Percentiles rank a stretch among this genome's conserved stretches.
These are phyloP conservation scores for Macrolepiota dolichaula DNA, from an alignment of 768 basidiomycete species.

Conservation along the genomic window DNA sequence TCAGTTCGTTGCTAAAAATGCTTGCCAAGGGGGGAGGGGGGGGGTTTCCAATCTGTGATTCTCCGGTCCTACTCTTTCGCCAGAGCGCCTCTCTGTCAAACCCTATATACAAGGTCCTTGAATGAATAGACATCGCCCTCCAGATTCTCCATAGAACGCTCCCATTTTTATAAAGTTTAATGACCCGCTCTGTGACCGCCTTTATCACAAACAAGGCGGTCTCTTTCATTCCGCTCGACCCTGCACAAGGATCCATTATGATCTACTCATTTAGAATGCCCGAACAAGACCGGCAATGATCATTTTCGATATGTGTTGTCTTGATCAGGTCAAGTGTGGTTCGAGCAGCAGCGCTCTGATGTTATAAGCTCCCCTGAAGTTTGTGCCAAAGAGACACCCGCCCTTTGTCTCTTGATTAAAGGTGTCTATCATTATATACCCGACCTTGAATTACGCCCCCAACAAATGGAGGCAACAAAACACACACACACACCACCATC, in stretches of 20 bases:
- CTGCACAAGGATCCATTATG: no score
- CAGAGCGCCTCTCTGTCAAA: no score
- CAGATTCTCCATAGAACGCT: not conserved
- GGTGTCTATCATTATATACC: not conserved
- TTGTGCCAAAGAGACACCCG: not conserved
- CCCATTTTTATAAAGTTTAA: not conserved
- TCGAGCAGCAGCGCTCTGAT: not conserved
- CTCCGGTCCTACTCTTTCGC: not conserved
- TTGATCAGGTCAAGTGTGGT: not conserved
- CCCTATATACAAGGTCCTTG: no score
- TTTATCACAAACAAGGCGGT: not conserved
- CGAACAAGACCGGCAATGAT: not conserved
- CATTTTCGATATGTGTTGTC: not conserved
- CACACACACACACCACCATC: no score
- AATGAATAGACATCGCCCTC: not conserved
- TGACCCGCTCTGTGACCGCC: not conserved
- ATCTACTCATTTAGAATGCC: no score
- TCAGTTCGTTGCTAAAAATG: not conserved
- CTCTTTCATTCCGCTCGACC: no score
- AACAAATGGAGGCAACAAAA: constrained; percentile 1
- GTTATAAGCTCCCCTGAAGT: not conserved
- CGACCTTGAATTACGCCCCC: not conserved
- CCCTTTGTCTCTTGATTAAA: not conserved
- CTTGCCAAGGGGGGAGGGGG: no score
- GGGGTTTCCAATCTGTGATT: not conserved